phyloP scores from a whole-genome alignment of 345 rosid species.

The Bruguiera parviflora region DNA sequence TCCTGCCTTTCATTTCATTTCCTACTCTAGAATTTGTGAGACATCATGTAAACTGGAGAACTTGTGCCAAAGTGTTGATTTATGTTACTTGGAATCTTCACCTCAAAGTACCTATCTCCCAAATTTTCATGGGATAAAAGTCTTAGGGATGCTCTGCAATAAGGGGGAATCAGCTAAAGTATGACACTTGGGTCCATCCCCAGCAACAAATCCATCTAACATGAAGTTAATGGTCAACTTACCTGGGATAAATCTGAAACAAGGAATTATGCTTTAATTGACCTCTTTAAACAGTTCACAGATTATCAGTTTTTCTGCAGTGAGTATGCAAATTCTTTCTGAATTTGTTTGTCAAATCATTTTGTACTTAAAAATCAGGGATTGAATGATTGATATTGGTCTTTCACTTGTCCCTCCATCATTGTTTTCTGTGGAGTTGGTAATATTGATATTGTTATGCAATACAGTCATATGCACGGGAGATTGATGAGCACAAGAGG shows the following conservation, averaged over 20 bases:
- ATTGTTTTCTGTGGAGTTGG: neutral
- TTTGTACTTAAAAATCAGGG: neutral
- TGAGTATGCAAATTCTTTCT: neutral
- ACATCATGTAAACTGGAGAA: neutral
- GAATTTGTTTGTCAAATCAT: neutral
- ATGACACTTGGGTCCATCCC: neutral
- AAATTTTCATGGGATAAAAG: neutral
- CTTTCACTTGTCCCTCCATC: neutral
- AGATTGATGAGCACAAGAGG: conserved; percentile 67
- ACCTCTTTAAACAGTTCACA: neutral
- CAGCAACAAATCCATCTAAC: no score
- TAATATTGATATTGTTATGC: conserved; percentile 1
- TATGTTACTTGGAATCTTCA: neutral
- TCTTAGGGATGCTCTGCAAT: neutral
- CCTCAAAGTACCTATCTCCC: neutral
- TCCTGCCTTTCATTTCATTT: neutral
- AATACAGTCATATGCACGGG: conserved; percentile 69
- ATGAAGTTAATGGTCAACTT: no score
- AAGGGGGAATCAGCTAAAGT: neutral
- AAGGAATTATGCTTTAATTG: neutral
- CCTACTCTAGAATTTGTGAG: neutral
- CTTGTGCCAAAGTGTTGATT: neutral
- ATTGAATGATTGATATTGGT: neutral
- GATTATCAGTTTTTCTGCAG: neutral
- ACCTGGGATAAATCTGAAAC: neutral